Base-by-base conservation (phyloP, 1,284 basidiomycete genomes). In the Boletus smithii region DNA sequence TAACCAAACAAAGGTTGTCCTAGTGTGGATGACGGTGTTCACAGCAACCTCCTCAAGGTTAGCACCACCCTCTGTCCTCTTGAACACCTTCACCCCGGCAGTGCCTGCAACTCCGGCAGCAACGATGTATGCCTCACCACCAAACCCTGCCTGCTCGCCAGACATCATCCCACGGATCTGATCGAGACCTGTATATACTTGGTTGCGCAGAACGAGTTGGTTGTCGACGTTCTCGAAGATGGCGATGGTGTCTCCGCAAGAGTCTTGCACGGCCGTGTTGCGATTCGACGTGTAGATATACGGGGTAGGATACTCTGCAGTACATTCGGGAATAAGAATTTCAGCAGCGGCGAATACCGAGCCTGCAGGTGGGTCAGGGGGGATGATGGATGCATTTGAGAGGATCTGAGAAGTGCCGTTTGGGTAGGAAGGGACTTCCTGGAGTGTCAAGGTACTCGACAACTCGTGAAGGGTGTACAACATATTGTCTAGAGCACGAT, bases 201-300 rank as follows among this genome's bases (percentile, higher is more conserved):
- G 77, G 16, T 69, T 71, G 14, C 79, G 61, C 31, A 81, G 64
- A 14, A 63, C 60, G 26, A 76, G 57, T 34, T 76, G 73, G 47
- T 67, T 61, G 45, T 69, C 44, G 17, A 75, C 61, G 47, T 73
- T 71, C 55, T 78, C 68, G 56, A 79, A 81, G 49, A 87, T 77
- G 8, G 80, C 78, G 52, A 86, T 82, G 0, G 77, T 71, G 62
- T 86, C 84, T 8, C 83, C 82, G 4, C 66, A 70, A 47, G 69
- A 61, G 48, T 70, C 74, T 58, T 70, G 73, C 37, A 66, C 70
- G 8, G 74, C 78, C 0, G 63, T 75, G 61, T 85, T 83, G 44
- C 84, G 75, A 67, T 87, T 87, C n/a, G 81, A 83, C 23, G 74
- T 74, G 66, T 85, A 87, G 50, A 87, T 75, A 58, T 79, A 82